Conservation (phyloP, 2,329 filamentous ascomycete species). For the Leptographium procerum region DNA sequence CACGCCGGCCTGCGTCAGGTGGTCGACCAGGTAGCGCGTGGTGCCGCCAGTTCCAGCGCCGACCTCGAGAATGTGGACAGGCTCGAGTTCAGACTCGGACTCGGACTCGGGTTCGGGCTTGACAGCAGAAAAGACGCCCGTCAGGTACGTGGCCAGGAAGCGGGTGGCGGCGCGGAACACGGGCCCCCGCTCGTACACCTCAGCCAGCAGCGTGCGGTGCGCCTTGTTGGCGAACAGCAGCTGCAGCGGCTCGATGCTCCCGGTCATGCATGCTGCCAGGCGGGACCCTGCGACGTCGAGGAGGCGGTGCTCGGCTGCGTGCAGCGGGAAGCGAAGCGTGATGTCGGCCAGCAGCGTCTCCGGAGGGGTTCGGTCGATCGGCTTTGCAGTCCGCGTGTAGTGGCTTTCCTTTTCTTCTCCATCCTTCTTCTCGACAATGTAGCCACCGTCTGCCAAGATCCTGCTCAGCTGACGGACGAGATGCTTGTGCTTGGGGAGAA, state of each 20-base stretch:
- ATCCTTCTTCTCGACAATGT: constrained; percentile 17
- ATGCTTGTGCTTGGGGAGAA: not conserved
- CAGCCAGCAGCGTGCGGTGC: constrained; percentile 16
- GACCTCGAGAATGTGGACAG: constrained; percentile 19
- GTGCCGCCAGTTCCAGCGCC: constrained; percentile 24
- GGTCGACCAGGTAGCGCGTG: not conserved
- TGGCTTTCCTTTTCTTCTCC: constrained; percentile 6
- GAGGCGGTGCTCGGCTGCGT: constrained; percentile 15
- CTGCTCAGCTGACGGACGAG: constrained; percentile 20
- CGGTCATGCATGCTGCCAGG: constrained; percentile 10
- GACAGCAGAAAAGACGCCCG: not conserved
- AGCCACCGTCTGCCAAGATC: constrained; percentile 20
- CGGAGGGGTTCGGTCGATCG: constrained; percentile 12
- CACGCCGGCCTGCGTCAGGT: constrained; percentile 9
- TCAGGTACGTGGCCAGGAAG: not conserved
- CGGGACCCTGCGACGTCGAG: constrained; percentile 6
- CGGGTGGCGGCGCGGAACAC: not conserved
- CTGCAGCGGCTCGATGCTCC: constrained; percentile 8
- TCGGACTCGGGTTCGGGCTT: no score
- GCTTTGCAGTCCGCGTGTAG: constrained; percentile 18
- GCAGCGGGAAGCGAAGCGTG: constrained; percentile 17
- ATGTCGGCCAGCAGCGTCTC: constrained; percentile 12
- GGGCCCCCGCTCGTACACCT: constrained; percentile 18
- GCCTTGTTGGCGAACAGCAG: constrained; percentile 11
- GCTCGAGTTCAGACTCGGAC: no score